phyloP scores from a whole-genome alignment of 345 rosid species.

The Toxicodendron radicans region DNA sequence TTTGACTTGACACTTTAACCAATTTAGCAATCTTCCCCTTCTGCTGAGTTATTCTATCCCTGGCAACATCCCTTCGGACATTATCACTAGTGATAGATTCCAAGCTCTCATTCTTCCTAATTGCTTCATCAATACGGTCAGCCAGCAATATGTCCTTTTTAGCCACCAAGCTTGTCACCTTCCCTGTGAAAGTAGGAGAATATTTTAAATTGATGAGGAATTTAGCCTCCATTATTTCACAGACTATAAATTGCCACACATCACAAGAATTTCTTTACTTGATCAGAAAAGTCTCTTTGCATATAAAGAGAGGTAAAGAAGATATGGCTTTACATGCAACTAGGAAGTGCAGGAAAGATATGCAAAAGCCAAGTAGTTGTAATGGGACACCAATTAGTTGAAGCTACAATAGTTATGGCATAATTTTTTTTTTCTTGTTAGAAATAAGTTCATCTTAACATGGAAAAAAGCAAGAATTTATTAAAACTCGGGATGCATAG shows the following conservation, averaged over 20 bases:
- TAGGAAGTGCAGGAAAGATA: background rate
- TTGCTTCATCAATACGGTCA: constrained; percentile 67
- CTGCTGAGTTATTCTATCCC: constrained; percentile 61
- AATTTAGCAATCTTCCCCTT: constrained; percentile 52
- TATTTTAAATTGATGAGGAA: background rate
- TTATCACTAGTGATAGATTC: constrained; percentile 67
- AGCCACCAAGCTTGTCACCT: constrained; percentile 85
- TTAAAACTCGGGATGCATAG: background rate
- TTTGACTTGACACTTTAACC: constrained; percentile 46
- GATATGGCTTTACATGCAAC: background rate
- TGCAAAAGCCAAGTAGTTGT: background rate
- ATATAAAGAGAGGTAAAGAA: background rate
- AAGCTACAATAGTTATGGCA: background rate
- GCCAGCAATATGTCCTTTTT: constrained; percentile 61
- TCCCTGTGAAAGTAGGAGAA: constrained; percentile 48
- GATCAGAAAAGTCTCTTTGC: background rate
- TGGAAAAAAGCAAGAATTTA: background rate
- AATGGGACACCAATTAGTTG: background rate
- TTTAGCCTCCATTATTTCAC: background rate
- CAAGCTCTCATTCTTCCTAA: constrained; percentile 81
- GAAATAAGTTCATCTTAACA: background rate
- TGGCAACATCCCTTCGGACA: constrained; percentile 65
- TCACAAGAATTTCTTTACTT: background rate
- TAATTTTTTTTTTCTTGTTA: background rate
- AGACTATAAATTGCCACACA: background rate